Evolutionary conservation across 495 filamentous ascomycete genomes (phyloP).

Genomic region (Aspergillus asperescens): DNA sequence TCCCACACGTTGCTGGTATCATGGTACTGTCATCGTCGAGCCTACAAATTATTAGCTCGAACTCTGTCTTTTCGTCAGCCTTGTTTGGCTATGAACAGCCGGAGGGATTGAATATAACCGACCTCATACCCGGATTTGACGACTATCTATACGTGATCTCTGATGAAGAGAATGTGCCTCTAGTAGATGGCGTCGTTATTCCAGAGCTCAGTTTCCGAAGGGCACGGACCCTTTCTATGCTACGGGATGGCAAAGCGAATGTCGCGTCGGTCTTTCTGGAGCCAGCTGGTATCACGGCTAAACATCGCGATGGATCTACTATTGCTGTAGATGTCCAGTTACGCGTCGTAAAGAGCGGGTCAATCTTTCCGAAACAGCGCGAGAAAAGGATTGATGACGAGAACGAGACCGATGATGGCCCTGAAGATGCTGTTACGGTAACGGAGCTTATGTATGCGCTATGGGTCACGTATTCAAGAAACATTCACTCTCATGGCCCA

Average conservation of each 20-base stretch:
- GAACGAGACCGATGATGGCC: conserved; percentile 32
- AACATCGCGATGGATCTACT: conserved; percentile 82
- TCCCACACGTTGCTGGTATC: conserved; percentile 95
- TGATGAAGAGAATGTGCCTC: conserved; percentile 75
- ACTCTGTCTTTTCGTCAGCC: conserved; percentile 87
- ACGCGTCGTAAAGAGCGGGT: conserved; percentile 88
- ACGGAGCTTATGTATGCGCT: conserved; percentile 88
- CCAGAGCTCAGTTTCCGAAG: conserved; percentile 94
- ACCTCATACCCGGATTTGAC: conserved; percentile 84
- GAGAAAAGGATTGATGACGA: conserved; percentile 32
- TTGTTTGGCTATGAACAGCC: conserved; percentile 83
- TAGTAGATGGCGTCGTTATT: conserved; percentile 92
- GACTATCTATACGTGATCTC: conserved; percentile 71
- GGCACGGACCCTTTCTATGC: conserved; percentile 72
- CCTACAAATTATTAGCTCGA: conserved; percentile 80
- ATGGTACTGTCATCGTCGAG: conserved; percentile 76
- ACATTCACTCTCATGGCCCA: conserved; percentile 70
- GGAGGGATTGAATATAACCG: conserved; percentile 69
- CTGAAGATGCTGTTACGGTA: conserved; percentile 41
- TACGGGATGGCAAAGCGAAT: conserved; percentile 69
- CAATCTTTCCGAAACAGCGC: conserved; percentile 39
- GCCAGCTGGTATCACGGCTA: conserved; percentile 75
- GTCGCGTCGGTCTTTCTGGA: conserved; percentile 71
- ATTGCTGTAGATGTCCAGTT: conserved; percentile 93
- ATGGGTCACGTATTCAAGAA: conserved; percentile 94